Evolutionary conservation across 495 filamentous ascomycete genomes (phyloP), one percentile per base, ranked within the genome.

Genomic region (Diplogelasinospora grovesii): DNA sequence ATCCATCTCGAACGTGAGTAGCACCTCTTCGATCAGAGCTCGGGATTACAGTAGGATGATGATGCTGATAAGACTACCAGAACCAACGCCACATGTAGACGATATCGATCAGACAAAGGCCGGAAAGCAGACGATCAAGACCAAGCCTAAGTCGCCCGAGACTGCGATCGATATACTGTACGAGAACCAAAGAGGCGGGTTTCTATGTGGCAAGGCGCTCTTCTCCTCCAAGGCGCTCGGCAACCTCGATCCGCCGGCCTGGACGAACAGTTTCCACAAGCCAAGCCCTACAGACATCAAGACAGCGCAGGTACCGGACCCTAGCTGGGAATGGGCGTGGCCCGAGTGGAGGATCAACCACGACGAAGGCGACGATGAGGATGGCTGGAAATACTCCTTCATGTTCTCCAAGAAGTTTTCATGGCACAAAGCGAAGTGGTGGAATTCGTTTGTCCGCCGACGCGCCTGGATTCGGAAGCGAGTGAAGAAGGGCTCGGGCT

Each of bases 301-400:
- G 37, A 93, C 89, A 43, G 88, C 90, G 1, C 93, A 97, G 57
- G 70, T 93, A 2, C 92, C 93, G 0, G 93, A 97, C 57, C 93
- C 93, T 3, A 86, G 82, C 53, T 99, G 93, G 93, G 77, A 83
- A 61, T 98, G 92, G 92, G 82, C 75, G 4, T 99, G 92, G 93
- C 78, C 82, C 42, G 81, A 81, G 25, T 99, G 93, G 93, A 87
- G 85, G 48, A 80, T 95, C 16, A 89, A 99, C 54, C 86, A 88
- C 73, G 82, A 85, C 6, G 77, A 78, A n/a, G 79, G 85, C 46
- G 52, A 55, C 13, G 93, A 97, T 51, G 82, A 90, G 43, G 87
- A 94, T 46, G 93, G 93, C 2, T 99, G 93, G 93, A 77, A 89
- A 53, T 99, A 99, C 54, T 85, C 83, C 15, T 86, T 95, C 64